phyloP scores from a whole-genome alignment of 257 asterid genomes.

The Oldenlandia corymbosa region DNA sequence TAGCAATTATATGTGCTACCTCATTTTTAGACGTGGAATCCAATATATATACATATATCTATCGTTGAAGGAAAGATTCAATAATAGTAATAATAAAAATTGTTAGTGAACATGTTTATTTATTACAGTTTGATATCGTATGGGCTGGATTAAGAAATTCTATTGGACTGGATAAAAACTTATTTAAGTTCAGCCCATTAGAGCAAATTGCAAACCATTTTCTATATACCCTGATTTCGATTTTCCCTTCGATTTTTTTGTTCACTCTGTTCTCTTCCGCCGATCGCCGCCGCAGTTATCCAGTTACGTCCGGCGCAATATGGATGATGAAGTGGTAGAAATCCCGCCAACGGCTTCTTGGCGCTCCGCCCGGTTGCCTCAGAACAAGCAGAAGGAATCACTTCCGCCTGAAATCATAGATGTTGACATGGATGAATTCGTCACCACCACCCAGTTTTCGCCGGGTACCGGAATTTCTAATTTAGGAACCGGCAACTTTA shows the following conservation, averaged over 20 bases:
- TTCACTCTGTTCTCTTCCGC: neutral
- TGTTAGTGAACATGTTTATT: too few species aligned
- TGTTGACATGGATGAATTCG: slow-evolving; percentile 62
- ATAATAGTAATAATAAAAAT: too few species aligned
- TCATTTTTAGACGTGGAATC: too few species aligned
- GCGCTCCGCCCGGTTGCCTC: slow-evolving; percentile 30
- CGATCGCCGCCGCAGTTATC: slow-evolving; percentile 60
- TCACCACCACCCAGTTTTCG: slow-evolving; percentile 27
- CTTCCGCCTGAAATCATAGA: slow-evolving; percentile 61
- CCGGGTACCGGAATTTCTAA: slow-evolving; percentile 27
- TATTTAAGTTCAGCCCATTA: too few species aligned
- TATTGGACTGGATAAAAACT: too few species aligned
- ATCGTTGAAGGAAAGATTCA: too few species aligned
- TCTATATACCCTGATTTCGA: slow-evolving; percentile 12
- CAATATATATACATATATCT: too few species aligned
- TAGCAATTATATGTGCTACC: too few species aligned
- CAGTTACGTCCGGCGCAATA: slow-evolving; percentile 31
- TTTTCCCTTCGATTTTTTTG: neutral
- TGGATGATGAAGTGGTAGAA: slow-evolving; percentile 57
- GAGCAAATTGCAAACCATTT: too few species aligned
- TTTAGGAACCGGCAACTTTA: slow-evolving; percentile 31
- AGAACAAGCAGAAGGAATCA: slow-evolving; percentile 55
- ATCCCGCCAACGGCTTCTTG: slow-evolving; percentile 38
- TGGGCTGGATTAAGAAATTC: too few species aligned
- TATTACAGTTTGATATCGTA: too few species aligned